Base-by-base conservation (phyloP, 2,329 filamentous ascomycete species). In the Xylaria polymorpha region DNA sequence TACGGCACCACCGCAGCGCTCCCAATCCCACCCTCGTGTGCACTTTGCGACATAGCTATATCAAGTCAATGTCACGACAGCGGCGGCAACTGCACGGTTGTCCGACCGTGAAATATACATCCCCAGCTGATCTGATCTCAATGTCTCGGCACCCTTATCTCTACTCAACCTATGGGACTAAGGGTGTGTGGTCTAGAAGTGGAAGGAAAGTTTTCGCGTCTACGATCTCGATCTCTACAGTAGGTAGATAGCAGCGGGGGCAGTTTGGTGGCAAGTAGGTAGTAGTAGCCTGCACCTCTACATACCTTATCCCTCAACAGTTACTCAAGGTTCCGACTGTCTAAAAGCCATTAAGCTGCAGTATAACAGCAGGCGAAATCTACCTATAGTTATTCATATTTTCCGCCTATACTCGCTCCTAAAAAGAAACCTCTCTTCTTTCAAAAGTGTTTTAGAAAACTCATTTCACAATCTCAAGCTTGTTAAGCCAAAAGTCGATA, bases 151-250 rank as follows among this genome's bases (percentile, higher is more conserved):
- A 7, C 29, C 37, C 5, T 15, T 46, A 14, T 20, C 29, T 51
- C 29, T 51, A 22, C 51, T 41, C n/a, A n/a, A 56, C 4, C n/a
- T 20, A 39, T 56, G 5, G n/a, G 20, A n/a, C 55, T n/a, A 18
- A 15, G 43, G 53, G 10, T 56, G 43, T 22, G 22, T 48, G 20
- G 3, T 39, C 22, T 48, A n/a, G 41, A 64, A 64, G 41, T 39
- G 39, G 20, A 43, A 50, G 61, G 43, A 57, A 64, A 62, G 20
- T 39, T 41, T 37, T 56, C 18, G 53, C 18, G 18, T 39, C 44
- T 41, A 12, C 4, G 41, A 57, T 50, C 51, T 41, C 20, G 61
- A 57, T 57, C n/a, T n/a, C 15, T 29, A n/a, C n/a, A n/a, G n/a
- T n/a, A n/a, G n/a, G n/a, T n/a, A 29, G 51, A 48, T 39, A 8